Evolutionary conservation across 2,329 filamentous ascomycete genomes (phyloP).

Genomic region (Aspergillus neoniger): DNA sequence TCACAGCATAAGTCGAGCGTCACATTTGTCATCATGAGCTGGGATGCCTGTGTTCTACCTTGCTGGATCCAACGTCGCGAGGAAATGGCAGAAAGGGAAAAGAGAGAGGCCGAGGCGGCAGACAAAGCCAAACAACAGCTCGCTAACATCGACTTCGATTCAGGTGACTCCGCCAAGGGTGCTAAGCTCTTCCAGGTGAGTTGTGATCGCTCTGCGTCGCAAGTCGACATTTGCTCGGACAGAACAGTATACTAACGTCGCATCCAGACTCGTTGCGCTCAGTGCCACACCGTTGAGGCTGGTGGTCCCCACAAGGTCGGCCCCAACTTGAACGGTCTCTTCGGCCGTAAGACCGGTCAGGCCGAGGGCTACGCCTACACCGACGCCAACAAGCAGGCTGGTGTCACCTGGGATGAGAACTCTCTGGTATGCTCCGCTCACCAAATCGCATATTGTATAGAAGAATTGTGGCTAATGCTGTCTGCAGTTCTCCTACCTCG

Average conservation of each 20-base stretch:
- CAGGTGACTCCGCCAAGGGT: conserved; percentile 94
- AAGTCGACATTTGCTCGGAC: no score
- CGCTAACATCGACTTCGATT: conserved; percentile 30
- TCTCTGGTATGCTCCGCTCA: conserved; percentile 67
- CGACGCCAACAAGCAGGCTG: conserved; percentile 99
- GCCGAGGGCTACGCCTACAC: conserved; percentile 96
- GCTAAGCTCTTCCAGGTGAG: conserved; percentile 91
- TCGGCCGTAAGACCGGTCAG: conserved; percentile 90
- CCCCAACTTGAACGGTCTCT: conserved; percentile 94
- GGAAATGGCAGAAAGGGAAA: conserved; percentile 21
- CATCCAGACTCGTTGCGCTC: conserved; percentile 79
- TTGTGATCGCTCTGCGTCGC: background rate
- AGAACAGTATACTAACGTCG: conserved; percentile 12
- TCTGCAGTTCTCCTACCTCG: conserved; percentile 87
- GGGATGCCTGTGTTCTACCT: conserved; percentile 27
- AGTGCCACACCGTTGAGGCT: conserved; percentile 95
- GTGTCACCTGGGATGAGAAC: conserved; percentile 80
- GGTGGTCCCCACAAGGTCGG: conserved; percentile 97
- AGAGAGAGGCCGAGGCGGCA: conserved; percentile 18
- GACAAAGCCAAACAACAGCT: conserved; percentile 21
- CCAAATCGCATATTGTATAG: background rate
- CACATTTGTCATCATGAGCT: conserved; percentile 25
- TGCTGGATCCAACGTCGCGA: conserved; percentile 28
- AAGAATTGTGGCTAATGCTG: conserved; percentile 16
- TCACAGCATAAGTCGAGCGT: background rate